Conservation (phyloP, 2,329 filamentous ascomycete genomes). For the Aspergillus luchuensis region DNA sequence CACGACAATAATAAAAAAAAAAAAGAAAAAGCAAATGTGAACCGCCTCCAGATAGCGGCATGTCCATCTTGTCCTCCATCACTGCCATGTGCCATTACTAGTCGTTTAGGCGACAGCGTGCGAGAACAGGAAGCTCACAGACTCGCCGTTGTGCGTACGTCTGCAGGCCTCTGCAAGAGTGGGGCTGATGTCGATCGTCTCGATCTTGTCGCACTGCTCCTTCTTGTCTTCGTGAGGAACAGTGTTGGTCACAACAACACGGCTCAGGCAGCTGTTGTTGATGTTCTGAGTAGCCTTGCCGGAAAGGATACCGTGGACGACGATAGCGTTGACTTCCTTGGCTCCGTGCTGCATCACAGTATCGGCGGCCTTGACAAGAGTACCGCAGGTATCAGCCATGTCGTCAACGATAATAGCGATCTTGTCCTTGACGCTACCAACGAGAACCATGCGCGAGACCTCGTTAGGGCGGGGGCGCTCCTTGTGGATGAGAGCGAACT, state of each 20-base stretch:
- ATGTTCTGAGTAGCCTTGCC: constrained; percentile 85
- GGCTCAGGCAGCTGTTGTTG: constrained; percentile 74
- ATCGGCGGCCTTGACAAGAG: constrained; percentile 81
- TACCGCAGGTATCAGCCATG: constrained; percentile 96
- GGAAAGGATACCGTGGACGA: constrained; percentile 89
- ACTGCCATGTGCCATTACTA: not conserved
- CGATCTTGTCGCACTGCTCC: constrained; percentile 73
- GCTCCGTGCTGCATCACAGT: constrained; percentile 87
- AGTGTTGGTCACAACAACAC: constrained; percentile 88
- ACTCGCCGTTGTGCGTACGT: constrained; percentile 55
- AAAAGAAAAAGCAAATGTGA: not conserved
- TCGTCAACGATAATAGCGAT: constrained; percentile 96
- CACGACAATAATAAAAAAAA: not conserved
- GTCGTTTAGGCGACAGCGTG: constrained; percentile 45
- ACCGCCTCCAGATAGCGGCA: not conserved
- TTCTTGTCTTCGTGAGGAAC: constrained; percentile 80
- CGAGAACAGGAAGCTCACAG: constrained; percentile 54
- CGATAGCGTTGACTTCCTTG: constrained; percentile 86
- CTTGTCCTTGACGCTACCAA: constrained; percentile 88
- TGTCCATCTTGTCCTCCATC: not conserved
- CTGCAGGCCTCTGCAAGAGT: constrained; percentile 60
- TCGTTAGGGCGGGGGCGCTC: constrained; percentile 90
- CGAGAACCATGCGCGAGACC: constrained; percentile 91
- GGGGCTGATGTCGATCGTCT: constrained; percentile 88
- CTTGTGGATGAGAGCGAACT: constrained; percentile 95